Evolutionary conservation across 176 grass and related monocot species (phyloP).

Genomic region (Dactylis glomerata): DNA sequence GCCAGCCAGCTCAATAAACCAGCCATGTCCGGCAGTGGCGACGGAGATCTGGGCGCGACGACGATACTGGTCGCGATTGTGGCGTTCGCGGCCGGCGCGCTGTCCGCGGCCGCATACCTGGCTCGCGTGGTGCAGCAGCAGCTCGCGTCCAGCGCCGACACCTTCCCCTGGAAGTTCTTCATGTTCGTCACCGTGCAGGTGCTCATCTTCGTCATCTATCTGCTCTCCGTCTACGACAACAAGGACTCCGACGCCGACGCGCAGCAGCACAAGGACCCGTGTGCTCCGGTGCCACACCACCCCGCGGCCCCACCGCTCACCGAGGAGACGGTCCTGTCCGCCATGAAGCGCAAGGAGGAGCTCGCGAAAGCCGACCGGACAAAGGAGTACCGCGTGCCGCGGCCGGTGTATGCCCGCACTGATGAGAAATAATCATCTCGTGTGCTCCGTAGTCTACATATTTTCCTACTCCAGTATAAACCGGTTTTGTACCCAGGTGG

Average conservation of each 20-base stretch:
- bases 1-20: no score
- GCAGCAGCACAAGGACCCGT: constrained; percentile 17
- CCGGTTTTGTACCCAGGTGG: no score
- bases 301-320: not conserved
- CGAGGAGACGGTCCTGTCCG: not conserved
- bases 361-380: not conserved
- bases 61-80: constrained; percentile 21
- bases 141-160: constrained; percentile 24
- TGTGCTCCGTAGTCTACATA: no score
- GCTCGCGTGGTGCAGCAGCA: constrained; percentile 41
- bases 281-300: not conserved
- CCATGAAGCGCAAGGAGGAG: not conserved
- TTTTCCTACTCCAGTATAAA: no score
- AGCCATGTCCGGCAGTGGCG: no score
- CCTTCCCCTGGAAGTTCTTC: constrained; percentile 46
- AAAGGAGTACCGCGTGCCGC: not conserved
- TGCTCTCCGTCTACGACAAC: constrained; percentile 80
- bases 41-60: no score
- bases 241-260: constrained; percentile 39
- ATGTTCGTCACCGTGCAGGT: constrained; percentile 85
- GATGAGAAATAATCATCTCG: no score
- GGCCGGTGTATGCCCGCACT: no score
- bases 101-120: no score
- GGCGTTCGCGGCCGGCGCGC: constrained; percentile 15
- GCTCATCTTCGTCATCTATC: constrained; percentile 92